Percentiles rank a stretch among this genome's conserved stretches.
Evolutionary conservation across 305 asterid genomes (phyloP).

Genomic region (Fraxinus nigra): DNA sequence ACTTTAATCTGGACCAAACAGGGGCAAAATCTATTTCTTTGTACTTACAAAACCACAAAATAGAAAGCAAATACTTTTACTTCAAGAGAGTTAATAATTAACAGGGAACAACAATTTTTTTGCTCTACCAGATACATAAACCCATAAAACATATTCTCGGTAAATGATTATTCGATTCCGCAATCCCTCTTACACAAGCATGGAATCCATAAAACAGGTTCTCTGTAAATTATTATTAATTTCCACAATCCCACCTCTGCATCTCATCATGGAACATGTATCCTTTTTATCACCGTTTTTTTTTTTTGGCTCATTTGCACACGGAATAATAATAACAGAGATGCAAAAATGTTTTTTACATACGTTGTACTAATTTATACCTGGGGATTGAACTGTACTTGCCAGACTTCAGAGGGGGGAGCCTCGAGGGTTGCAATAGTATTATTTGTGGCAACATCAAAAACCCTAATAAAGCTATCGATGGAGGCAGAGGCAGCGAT

Average conservation of each 20-base stretch:
- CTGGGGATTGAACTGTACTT: constrained; percentile 77
- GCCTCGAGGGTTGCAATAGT: constrained; percentile 92
- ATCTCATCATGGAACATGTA: background rate
- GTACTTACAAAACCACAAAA: background rate
- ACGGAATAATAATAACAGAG: background rate
- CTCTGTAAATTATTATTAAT: background rate
- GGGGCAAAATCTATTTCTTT: background rate
- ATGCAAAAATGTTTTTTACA: background rate
- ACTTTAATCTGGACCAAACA: too few relatives aligned
- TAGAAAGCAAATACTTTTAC: background rate
- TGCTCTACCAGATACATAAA: background rate
- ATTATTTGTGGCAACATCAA: constrained; percentile 69
- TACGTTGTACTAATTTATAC: constrained; percentile 23
- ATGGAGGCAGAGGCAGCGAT: constrained; percentile 87
- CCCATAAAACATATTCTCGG: background rate
- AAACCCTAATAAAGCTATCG: constrained; percentile 87
- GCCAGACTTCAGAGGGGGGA: constrained; percentile 99
- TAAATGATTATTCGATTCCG: background rate
- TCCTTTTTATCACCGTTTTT: too few relatives aligned
- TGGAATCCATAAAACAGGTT: background rate
- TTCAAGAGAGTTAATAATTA: background rate
- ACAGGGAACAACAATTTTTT: background rate
- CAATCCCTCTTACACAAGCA: background rate
- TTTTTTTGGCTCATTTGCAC: background rate
- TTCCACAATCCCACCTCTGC: background rate